Percentiles rank a stretch among this genome's conserved stretches.
Evolutionary conservation across 305 asterid species (phyloP).

Genomic region (Fraxinus dipetala): DNA sequence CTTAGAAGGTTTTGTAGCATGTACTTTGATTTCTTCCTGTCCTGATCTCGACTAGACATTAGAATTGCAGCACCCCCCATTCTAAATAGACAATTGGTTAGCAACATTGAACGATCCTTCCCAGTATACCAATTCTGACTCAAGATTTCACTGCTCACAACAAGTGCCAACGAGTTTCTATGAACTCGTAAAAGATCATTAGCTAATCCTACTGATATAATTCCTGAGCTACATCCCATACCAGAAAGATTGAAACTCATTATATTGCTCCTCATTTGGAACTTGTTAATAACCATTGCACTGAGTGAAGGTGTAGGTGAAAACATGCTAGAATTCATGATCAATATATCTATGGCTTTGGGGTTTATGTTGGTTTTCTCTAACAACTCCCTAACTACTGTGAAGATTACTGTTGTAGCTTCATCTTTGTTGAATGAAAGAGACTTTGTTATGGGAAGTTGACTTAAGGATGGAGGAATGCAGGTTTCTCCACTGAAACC

Average conservation of each 20-base stretch:
- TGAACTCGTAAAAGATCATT: constrained; percentile 32
- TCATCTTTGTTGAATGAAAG: constrained; percentile 20
- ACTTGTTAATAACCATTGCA: constrained; percentile 32
- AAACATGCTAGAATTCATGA: constrained; percentile 26
- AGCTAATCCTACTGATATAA: constrained; percentile 30
- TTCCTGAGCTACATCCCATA: constrained; percentile 45
- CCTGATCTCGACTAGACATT: constrained; percentile 25
- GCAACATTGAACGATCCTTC: constrained; percentile 25
- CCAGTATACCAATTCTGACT: constrained; percentile 34
- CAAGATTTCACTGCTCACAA: constrained; percentile 27
- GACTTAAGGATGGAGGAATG: constrained; percentile 26
- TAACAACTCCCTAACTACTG: constrained; percentile 18
- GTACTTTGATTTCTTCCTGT: constrained; percentile 22
- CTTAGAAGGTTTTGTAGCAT: constrained; percentile 16
- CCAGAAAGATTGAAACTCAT: constrained; percentile 37
- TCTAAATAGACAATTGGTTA: constrained; percentile 30
- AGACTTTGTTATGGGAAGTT: constrained; percentile 27
- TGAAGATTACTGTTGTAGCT: constrained; percentile 28
- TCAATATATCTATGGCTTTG: constrained; percentile 24
- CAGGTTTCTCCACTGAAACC: constrained; percentile 35
- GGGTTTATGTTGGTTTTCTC: constrained; percentile 19
- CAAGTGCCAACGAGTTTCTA: constrained; percentile 27
- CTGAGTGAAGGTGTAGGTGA: constrained; percentile 34
- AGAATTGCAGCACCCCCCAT: constrained; percentile 36
- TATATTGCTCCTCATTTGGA: constrained; percentile 35